Evolutionary conservation across 805 yeast genomes (phyloP), one percentile per base, ranked within the genome.

Genomic region (Yarrowia yakushimensis): DNA sequence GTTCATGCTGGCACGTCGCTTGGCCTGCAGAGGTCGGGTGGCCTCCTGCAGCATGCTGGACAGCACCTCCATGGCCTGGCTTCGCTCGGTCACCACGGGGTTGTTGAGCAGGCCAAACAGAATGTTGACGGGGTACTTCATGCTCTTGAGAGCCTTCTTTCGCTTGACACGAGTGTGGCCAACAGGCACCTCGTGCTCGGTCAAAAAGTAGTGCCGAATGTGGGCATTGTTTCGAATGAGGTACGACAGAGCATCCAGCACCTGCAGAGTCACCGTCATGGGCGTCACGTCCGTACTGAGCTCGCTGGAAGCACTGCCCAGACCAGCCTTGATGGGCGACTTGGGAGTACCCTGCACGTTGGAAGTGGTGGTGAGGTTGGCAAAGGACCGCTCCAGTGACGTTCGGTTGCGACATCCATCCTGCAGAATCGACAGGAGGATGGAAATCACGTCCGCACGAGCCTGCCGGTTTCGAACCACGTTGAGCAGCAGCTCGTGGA

Each of bases 391-490:
- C 67, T 87, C 91, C 45, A 89, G 73, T 0, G 89, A 73, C 17
- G 77, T 78, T 61, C 83, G 86, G 67, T 83, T 86, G 1, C 70
- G 69, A 6, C 86, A 76, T n/a, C 94, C 96, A 65, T 91, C 97
- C 63, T 85, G 86, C 34, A 92, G 74, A 45, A 91, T 80, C 17
- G 85, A 82, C 41, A 91, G 72, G 42, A 91, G 70, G 63, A 87
- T 74, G 43, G 87, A 84, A 70, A 91, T 78, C 15, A 90, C 81
- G 66, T 92, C 97, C 10, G 82, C 75, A 61, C 97, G 76, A 6
- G 88, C 87, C 66, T 87, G 96, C 71, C 88, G 88, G 73, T 85
- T 90, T 65, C 82, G 81, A 68, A 96, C 88, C 52, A 91, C 70
- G 65, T 81, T 83, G 22, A 82, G 82, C 62, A 91, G 77, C 5